Base-by-base conservation (phyloP, 225 moss, liverwort and hornwort species). In the Pseudoscleropodium purum region DNA sequence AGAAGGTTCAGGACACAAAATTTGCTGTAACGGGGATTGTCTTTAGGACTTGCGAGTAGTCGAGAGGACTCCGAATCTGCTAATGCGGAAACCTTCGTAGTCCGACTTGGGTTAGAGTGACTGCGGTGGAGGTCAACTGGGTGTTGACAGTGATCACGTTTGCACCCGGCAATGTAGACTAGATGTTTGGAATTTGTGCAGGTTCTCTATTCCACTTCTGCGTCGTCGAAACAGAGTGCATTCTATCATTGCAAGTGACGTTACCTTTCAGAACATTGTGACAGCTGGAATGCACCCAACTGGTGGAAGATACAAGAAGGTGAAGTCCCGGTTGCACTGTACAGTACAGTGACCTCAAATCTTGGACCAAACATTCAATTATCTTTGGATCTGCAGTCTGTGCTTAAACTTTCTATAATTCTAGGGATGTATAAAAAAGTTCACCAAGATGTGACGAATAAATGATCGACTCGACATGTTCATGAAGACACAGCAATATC, bases 261-360 rank as follows among this genome's bases (percentile, higher is more conserved):
- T n/a, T 85, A 88, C 62, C 25, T 52, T 41, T 83, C 36, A 41
- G 18, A 21, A 20, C 30, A 7, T 17, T 49, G 93, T 92, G 15
- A 39, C 43, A 62, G 16, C 19, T 10, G 93, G 92, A 52, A 91
- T 23, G 68, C 92, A 95, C 54, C 82, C 80, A 51, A 85, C 33
- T 39, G 93, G 93, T 78, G 82, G 89, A 64, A 95, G 83, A 61
- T 90, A 83, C 31, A 89, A 81, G 57, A 94, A 87, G 20, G 90
- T 45, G 49, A 92, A 87, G 33, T 93, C 90, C 79, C 78, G 74
- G 24, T 88, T 75, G 57, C 94, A 92, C 87, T 70, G 57, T 95
- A 92, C 70, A 92, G 56, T 29, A 92, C 66, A 92, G 47, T 30
- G 90, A 88, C 84, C 72, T 56, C 84, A 94, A 62, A 39, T 83